Evolutionary conservation across 371 early-diverging fungal genomes (phyloP), one percentile per base, ranked within the genome.

Genomic region (Mucor circinelloides): DNA sequence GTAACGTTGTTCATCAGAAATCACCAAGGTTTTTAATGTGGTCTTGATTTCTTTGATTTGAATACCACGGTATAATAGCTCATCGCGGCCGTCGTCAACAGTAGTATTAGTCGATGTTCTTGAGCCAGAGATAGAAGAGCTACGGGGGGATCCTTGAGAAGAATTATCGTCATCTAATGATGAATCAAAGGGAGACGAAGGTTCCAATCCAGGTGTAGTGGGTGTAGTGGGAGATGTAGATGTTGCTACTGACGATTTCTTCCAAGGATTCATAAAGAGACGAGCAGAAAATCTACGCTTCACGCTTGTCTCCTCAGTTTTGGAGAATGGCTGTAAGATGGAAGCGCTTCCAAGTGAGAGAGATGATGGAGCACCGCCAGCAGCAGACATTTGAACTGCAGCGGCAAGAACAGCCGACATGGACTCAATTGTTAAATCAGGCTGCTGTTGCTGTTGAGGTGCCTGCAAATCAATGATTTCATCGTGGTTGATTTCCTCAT

Each of bases 1-100:
- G 40, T 68, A 67, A 28, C 72, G 60, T 9, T 75, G 76, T 34
- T 79, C 68, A 40, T 81, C 75, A 1, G 84, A 78, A 36, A 84
- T 77, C 3, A 84, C 76, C 74, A 84, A 73, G 4, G 81, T 67
- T 38, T 84, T 84, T 3, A 84, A 56, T 9, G 84, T 84, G 13
- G 80, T 73, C 48, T 84, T 84, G 64, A 84, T 79, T 60, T 84
- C 81, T 58, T 84, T 84, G 19, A 84, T 77, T n/a, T 73, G 76
- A 42, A 84, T 84, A 55, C 84, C 84, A 57, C 84, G 70, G 40
- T 81, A 81, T 25, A 74, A 25, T 19, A 84, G 61, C 55, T 84
- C 84, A 61, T 73, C 74, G 10, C 69, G 68, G 15, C 83, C 83
- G 59, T 82, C 80, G 48, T 82, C 83, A 6, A 65, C n/a, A 0